Evolutionary conservation across 495 filamentous ascomycete species (phyloP).

Genomic region (Daldinia childiae): DNA sequence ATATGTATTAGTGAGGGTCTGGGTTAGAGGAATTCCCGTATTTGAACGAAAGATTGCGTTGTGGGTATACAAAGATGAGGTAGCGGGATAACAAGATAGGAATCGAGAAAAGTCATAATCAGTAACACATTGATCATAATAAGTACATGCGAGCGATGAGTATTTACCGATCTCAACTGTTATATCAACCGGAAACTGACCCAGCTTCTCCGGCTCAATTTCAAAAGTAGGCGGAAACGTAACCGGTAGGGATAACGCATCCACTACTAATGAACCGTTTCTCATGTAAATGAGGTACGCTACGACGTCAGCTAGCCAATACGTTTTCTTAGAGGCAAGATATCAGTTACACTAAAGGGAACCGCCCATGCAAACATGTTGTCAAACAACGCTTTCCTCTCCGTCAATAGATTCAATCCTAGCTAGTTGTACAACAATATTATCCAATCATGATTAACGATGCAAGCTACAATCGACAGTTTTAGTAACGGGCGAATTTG

Average conservation of each 20-base stretch:
- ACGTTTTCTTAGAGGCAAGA: too few relatives aligned
- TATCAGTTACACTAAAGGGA: not conserved
- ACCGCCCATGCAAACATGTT: not conserved
- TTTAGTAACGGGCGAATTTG: constrained; percentile 10
- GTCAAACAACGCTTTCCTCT: not conserved
- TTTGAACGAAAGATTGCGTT: not conserved
- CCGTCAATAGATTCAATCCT: not conserved
- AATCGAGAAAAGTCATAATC: not conserved
- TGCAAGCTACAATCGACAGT: not conserved
- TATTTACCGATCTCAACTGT: too few relatives aligned
- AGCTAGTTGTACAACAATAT: not conserved
- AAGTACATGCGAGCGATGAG: too few relatives aligned
- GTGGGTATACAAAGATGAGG: not conserved
- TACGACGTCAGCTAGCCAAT: too few relatives aligned
- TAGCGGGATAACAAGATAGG: not conserved
- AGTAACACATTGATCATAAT: not conserved
- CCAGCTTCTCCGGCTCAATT: too few relatives aligned
- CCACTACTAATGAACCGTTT: too few relatives aligned
- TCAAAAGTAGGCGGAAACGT: too few relatives aligned
- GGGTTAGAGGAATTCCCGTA: not conserved
- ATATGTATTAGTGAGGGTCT: not conserved
- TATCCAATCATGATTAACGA: constrained; percentile 20
- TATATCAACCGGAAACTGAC: too few relatives aligned
- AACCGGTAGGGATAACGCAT: too few relatives aligned
- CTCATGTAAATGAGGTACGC: too few relatives aligned